Conservation (phyloP, 768 basidiomycete genomes). For the Leccinum subgranulosum region DNA sequence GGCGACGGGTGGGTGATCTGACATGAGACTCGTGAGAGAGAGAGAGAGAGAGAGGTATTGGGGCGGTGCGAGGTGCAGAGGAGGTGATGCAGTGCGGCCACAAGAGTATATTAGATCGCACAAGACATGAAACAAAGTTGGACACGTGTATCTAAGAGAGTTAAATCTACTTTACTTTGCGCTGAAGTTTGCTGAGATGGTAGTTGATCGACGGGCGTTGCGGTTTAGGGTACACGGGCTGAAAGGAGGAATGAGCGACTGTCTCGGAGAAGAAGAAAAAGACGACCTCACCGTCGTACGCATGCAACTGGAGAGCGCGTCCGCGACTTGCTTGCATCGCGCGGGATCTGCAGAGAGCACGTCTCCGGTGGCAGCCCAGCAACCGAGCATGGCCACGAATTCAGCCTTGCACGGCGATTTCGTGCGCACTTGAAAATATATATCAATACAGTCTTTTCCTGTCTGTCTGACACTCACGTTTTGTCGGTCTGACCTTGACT, state of each 20-base stretch:
- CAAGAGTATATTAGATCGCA: not conserved
- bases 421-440: constrained; percentile 8
- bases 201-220: constrained; percentile 85
- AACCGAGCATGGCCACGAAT: constrained; percentile 76
- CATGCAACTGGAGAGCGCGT: constrained; percentile 78
- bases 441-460: too few species aligned
- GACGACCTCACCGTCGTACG: constrained; percentile 65
- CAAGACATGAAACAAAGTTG: not conserved
- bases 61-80: constrained; percentile 1
- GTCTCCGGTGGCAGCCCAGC: constrained; percentile 79
- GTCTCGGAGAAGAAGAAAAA: not conserved
- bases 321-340: constrained; percentile 57
- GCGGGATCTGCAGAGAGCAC: constrained; percentile 43
- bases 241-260: constrained; percentile 4
- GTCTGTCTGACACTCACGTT: constrained; percentile 45
- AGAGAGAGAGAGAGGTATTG: not conserved
- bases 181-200: constrained; percentile 78
- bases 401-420: constrained; percentile 38
- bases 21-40: constrained; percentile 28
- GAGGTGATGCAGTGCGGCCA: constrained; percentile 6
- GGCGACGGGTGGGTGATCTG: constrained; percentile 36
- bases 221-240: constrained; percentile 68
- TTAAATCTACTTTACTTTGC: constrained; percentile 60
- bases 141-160: constrained; percentile 16
- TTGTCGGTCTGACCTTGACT: constrained; percentile 75